A percentile compares a stretch with the other conserved stretches of the same genome.
Evolutionary conservation across 192 early-diverging fungal genomes (phyloP).

Genomic region (Dissophora globulifera): DNA sequence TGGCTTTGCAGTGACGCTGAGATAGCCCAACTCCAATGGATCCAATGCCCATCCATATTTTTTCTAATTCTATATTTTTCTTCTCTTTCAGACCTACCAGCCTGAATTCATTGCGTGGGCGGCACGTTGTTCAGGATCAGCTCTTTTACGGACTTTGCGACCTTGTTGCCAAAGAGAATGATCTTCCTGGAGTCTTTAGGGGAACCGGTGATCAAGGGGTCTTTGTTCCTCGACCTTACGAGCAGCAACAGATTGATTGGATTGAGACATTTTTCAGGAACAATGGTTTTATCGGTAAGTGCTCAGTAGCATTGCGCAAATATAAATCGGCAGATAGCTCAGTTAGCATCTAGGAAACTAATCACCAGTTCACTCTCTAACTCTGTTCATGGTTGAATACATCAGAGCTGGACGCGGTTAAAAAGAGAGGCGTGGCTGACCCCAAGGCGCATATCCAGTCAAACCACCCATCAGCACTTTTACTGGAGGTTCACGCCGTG

Average conservation of each 20-base stretch:
- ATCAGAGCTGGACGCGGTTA: constrained; percentile 31
- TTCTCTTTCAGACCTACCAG: constrained; percentile 19
- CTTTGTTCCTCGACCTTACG: constrained; percentile 38
- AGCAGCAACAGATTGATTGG: constrained; percentile 43
- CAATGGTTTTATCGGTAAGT: constrained; percentile 50
- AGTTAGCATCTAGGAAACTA: too few relatives aligned
- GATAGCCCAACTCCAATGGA: neutral
- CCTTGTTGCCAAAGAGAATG: constrained; percentile 13
- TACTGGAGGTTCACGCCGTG: constrained; percentile 31
- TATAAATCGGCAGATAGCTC: too few relatives aligned
- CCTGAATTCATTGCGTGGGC: constrained; percentile 4
- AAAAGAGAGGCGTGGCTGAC: constrained; percentile 27
- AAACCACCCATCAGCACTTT: constrained; percentile 32
- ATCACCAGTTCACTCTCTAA: neutral
- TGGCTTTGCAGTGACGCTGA: neutral
- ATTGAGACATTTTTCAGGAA: constrained; percentile 49
- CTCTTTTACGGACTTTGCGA: constrained; percentile 43
- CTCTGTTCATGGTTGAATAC: too few relatives aligned
- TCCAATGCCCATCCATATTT: too few relatives aligned
- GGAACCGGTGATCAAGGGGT: constrained; percentile 32
- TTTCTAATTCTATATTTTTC: neutral
- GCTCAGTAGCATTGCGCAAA: too few relatives aligned
- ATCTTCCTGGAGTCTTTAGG: constrained; percentile 23
- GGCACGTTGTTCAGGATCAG: constrained; percentile 32
- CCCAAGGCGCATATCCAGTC: constrained; percentile 28